These are phyloP conservation scores for Rauvolfia tetraphylla DNA, from an alignment of 257 asterid genomes.

Conservation along the genomic window DNA sequence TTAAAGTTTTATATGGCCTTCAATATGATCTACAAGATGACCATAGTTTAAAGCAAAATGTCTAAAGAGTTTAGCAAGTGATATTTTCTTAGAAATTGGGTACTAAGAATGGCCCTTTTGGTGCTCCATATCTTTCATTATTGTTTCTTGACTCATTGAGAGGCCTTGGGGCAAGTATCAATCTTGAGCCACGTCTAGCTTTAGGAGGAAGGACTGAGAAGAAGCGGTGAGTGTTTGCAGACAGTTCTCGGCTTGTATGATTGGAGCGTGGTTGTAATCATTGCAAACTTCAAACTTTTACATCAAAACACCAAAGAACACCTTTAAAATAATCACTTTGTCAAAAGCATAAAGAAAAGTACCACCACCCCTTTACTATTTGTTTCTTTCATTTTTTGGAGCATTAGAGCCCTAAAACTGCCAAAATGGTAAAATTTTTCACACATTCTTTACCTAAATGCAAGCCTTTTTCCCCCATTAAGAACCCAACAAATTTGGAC, in stretches of 20 bases:
- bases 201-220: not conserved
- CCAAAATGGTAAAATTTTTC: not conserved
- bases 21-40: not conserved
- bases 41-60: not conserved
- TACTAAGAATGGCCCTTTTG: not conserved
- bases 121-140: not conserved
- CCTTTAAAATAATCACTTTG: constrained; percentile 53
- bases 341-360: constrained; percentile 28
- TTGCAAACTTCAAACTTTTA: constrained; percentile 31
- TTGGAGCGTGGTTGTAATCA: constrained; percentile 71
- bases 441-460: constrained; percentile 6
- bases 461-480: too few species aligned
- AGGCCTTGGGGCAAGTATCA: not conserved
- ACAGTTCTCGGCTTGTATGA: constrained; percentile 28
- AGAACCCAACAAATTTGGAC: constrained; percentile 8
- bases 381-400: not conserved
- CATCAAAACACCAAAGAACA: constrained; percentile 37
- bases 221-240: not conserved
- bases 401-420: not conserved
- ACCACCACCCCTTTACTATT: constrained; percentile 13
- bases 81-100: not conserved
- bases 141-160: not conserved
- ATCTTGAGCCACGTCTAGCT: constrained; percentile 7
- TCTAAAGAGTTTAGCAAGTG: too few species aligned
- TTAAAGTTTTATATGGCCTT: not conserved